Base-by-base conservation (phyloP, 768 basidiomycete species). In the Mrakia blollopis region DNA sequence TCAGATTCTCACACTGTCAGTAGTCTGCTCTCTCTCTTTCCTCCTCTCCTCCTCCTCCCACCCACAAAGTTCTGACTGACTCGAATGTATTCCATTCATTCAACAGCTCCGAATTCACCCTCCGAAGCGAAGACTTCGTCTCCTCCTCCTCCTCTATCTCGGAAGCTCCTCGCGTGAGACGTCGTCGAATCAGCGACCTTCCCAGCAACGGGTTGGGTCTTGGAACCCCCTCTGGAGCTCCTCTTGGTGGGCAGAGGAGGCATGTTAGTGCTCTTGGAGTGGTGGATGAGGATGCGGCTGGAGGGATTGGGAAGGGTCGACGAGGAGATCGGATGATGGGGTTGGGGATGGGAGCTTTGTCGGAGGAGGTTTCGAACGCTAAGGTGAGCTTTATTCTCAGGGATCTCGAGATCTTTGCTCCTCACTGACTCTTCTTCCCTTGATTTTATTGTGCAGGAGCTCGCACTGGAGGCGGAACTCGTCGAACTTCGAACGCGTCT, bases 181-280 rank as follows among this genome's bases (percentile, higher is more conserved):
- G 83, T 16, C 77, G 83, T 10, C 79, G 83, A 11, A 83, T 83
- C 79, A 83, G 82, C 78, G 83, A 84, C 72, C 80, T 82, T 74
- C 57, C 79, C 28, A 69, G 76, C 32, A 79, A 76, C 37, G 41
- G 79, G 25, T 57, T 75, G 28, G 79, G 79, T 0, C 68, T 82
- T 23, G 80, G 81, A 16, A 44, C 81, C 28, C 73, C 73, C 1
- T 74, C 73, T 18, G 14, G 25, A 14, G n/a, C 18, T 11, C 73
- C 62, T 18, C 44, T 28, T 50, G 65, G 62, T 32, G 8, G n/a
- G 8, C n/a, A 47, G 73, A 67, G 50, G 28, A 63, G 63, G 13
- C 62, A 74, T 13, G 62, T 74, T 39, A 74, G 73, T 18, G 73
- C 60, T 62, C 21, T 74, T 1, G 73, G 73, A 44, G 57, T 61